Evolutionary conservation across 1,139 yeast genomes (phyloP), one percentile per base, ranked within the genome.

Genomic region (Kurtzmaniella quercitrusa): DNA sequence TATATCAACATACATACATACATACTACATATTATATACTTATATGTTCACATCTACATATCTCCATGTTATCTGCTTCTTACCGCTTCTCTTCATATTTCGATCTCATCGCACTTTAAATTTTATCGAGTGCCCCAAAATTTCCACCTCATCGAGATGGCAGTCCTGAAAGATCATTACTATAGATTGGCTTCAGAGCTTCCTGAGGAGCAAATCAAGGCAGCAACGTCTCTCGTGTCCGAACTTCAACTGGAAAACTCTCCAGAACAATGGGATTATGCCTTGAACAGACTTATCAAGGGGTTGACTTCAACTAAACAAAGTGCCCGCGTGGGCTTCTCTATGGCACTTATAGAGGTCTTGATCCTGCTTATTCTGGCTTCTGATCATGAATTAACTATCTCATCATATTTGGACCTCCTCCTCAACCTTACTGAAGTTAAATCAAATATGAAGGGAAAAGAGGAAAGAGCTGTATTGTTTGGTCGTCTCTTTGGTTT

Each of bases 401-500:
- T 68, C 7, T 47, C 51, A 1, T 54, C 69, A 18, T 79, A 72
- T 49, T 64, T 84, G 45, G 65, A 66, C 3, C 68, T 72, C 49
- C 61, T 82, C 18, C 60, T 68, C 43, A 56, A 62, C 6, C 66
- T 73, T 18, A 73, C 79, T 39, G 65, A 63, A 41, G 62, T 71
- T 37, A 71, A 74, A 41, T 62, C 77, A 4, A 73, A 77, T 50
- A 82, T 82, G 68, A 78, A 77, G 54, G 96, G 96, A 6, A 86
- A 83, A 55, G 95, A 89, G 56, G 88, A 85, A 58, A 73, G 98
- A 48, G 85, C 93, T 1, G 71, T 79, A 12, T 66, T 87, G 27
- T 89, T 93, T 68, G 98, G 97, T 5, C 77, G 82, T 53, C 68
- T 93, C 43, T 91, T 93, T 62, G 97, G 96, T 0, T 68, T 88